Conservation (phyloP, 192 early-diverging fungal genomes). For the Umbelopsis vinacea region DNA sequence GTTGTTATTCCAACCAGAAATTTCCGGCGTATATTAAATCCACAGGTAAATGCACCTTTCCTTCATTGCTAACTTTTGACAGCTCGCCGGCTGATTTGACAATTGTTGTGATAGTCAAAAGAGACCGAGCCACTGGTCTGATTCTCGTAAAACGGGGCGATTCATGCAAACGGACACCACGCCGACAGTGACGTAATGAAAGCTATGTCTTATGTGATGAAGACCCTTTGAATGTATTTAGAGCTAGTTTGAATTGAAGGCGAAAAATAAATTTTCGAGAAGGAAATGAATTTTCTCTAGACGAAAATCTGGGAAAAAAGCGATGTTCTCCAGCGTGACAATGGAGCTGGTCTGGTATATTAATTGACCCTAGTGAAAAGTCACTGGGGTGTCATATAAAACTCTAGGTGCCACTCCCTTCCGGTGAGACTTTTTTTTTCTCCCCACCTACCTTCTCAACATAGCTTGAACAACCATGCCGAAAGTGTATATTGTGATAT, state of each 20-base stretch:
- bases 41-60: too few relatives aligned
- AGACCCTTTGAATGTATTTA: not conserved
- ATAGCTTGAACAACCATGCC: conserved; percentile 27
- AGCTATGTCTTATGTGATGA: not conserved
- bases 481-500: conserved; percentile 68
- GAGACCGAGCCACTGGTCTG: not conserved
- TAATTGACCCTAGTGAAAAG: not conserved
- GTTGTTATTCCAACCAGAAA: not conserved
- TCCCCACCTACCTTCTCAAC: not conserved
- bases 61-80: not conserved
- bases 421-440: not conserved
- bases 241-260: not conserved
- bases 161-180: not conserved
- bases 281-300: not conserved
- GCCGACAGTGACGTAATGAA: not conserved
- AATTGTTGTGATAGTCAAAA: not conserved
- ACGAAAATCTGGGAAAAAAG: not conserved
- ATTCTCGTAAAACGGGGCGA: not conserved
- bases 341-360: not conserved
- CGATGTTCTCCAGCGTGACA: not conserved
- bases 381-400: not conserved
- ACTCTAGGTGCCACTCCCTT: not conserved
- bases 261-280: too few relatives aligned
- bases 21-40: conserved; percentile 18
- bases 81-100: not conserved